These are phyloP conservation scores for Fusarium brachygibbosum DNA, from an alignment of 2,329 filamentous ascomycete species.

Conservation along the genomic window DNA sequence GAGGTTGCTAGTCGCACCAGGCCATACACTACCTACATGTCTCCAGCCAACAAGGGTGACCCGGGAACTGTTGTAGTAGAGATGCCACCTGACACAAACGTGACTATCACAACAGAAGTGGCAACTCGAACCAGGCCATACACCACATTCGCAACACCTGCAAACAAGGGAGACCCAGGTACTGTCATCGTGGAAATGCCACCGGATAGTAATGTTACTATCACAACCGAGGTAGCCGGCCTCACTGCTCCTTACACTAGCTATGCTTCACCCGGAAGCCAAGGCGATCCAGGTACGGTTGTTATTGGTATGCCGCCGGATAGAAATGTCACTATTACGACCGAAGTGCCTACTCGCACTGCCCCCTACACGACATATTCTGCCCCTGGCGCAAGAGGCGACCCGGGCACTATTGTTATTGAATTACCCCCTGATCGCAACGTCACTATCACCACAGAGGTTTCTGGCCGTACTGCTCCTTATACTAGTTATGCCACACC, in stretches of 20 bases:
- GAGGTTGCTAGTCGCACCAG: background rate
- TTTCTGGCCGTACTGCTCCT: constrained; percentile 18
- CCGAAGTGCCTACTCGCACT: constrained; percentile 2
- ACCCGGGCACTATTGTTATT: constrained; percentile 26
- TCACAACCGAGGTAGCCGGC: constrained; percentile 7
- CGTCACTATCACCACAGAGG: constrained; percentile 24
- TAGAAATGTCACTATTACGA: constrained; percentile 26
- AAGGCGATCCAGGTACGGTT: constrained; percentile 22
- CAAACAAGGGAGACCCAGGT: constrained; percentile 6
- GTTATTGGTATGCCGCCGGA: constrained; percentile 16
- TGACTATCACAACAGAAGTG: constrained; percentile 13
- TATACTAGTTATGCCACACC: constrained; percentile 17
- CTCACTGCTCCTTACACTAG: constrained; percentile 11
- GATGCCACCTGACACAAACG: constrained; percentile 7
- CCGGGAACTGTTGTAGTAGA: constrained; percentile 21
- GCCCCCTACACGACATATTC: constrained; percentile 21
- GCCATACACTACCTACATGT: background rate
- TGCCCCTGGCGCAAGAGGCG: constrained; percentile 11
- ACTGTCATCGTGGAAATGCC: constrained; percentile 23
- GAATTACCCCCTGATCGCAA: constrained; percentile 24
- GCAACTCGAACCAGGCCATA: constrained; percentile 3
- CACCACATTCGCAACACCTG: constrained; percentile 7
- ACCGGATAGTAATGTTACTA: constrained; percentile 7
- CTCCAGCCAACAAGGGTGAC: constrained; percentile 4
- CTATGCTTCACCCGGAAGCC: background rate